Percentiles rank a stretch among this genome's conserved stretches.
Evolutionary conservation across 2,329 filamentous ascomycete species (phyloP).

Genomic region (Colletotrichum horii): DNA sequence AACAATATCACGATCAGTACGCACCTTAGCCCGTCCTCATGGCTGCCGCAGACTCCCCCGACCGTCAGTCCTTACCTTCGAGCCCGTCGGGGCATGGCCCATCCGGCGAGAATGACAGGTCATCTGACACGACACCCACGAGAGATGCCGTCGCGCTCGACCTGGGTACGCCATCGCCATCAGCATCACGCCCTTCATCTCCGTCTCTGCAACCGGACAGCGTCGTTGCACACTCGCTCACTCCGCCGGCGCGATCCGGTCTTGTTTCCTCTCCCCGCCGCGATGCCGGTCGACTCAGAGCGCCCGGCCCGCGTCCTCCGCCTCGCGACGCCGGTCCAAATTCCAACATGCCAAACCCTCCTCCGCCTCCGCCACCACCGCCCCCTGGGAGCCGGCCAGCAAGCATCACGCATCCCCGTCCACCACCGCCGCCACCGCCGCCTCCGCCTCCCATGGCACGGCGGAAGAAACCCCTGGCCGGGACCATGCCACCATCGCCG

Average conservation of each 20-base stretch:
- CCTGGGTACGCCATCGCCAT: not conserved
- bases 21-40: constrained; percentile 12
- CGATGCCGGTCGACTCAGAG: not conserved
- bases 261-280: not conserved
- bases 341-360: not conserved
- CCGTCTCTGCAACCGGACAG: not conserved
- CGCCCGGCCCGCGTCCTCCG: not conserved
- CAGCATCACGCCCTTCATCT: not conserved
- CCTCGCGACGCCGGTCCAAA: not conserved
- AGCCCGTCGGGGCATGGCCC: not conserved
- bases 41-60: not conserved
- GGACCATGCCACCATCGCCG: not conserved
- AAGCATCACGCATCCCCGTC: not conserved
- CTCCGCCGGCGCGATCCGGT: not conserved
- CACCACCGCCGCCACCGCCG: not conserved
- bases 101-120: not conserved
- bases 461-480: not conserved
- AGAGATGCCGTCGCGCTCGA: not conserved
- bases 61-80: not conserved
- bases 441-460: not conserved
- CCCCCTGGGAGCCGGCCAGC: not conserved
- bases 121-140: not conserved
- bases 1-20: constrained; percentile 8
- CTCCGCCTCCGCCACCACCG: not conserved
- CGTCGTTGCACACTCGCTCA: too few species aligned